Base-by-base conservation (phyloP, 345 rosid species). In the Lepidium africanum region DNA sequence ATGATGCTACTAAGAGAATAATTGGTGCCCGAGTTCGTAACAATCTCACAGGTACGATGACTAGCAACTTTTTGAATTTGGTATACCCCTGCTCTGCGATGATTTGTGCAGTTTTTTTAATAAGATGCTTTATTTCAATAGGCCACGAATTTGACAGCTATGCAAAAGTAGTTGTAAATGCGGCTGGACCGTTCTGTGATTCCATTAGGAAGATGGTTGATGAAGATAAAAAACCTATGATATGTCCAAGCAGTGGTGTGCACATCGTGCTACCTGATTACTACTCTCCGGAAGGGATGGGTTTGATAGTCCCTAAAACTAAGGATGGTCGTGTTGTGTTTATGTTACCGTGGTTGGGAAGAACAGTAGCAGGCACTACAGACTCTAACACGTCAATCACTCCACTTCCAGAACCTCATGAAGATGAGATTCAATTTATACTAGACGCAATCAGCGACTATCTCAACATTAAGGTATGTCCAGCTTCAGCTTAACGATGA, bases 261-360 rank as follows among this genome's bases (percentile, higher is more conserved):
- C 99, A 91, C 78, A 61, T 94, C 35, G 82, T 94, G 64, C 91
- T 94, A 32, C 99, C 99, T 59, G 99, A 94, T 76, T 94, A 91
- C 77, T 94, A 94, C 80, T 94, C 99, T 63, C 99, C 99, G 1
- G 95, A 94, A 72, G 99, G 99, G 67, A 91, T 94, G 99, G 99
- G 99, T 10, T 81, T 94, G 88, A 91, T 94, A 69, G 97, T 94
- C 78, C 99, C 99, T 51, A 91, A 94, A 85, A 94, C 99, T 14
- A 90, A 91, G 81, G 99, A 94, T 77, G 99, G 99, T 4, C 89
- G 99, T n/a, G 96, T 94, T 41, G 86, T 94, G 72, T 94, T 94
- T 73, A 86, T 94, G 96, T 77, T 94, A 73, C 99, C 99, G 6
- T 91, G 99, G 99, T 71, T 88, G 87, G 99, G 99, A 60, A 85